Percentiles rank a stretch among this genome's conserved stretches.
phyloP scores from a whole-genome alignment of 139 green algal species.

The Coelastrella sp. region DNA sequence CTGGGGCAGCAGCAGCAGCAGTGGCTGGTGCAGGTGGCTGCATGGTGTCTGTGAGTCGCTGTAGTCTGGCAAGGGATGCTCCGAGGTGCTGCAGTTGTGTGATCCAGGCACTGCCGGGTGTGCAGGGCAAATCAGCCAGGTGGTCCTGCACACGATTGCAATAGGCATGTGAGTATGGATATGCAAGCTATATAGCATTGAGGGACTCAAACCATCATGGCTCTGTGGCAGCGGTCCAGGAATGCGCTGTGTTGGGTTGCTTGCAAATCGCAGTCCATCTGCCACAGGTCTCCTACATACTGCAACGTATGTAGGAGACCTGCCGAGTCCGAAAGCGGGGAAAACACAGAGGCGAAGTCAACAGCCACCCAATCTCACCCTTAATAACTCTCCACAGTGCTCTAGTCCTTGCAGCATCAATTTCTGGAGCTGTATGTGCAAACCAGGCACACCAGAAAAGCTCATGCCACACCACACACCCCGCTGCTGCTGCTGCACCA shows the following conservation, averaged over 20 bases:
- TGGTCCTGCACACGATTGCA: slow-evolving; percentile 1
- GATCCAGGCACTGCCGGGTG: slow-evolving; percentile 32
- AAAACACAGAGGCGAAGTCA: no score
- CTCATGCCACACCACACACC: neutral
- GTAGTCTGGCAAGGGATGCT: slow-evolving; percentile 1
- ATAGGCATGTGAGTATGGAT: neutral
- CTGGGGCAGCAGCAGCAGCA: neutral
- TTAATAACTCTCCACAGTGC: neutral
- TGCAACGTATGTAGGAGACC: no score
- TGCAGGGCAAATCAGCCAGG: neutral
- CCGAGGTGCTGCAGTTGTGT: slow-evolving; percentile 37
- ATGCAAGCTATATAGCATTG: no score
- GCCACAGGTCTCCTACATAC: no score
- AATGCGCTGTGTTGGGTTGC: no score
- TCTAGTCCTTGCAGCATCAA: slow-evolving; percentile 3
- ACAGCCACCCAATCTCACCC: neutral
- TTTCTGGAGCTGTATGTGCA: slow-evolving; percentile 20
- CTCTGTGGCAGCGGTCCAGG: no score
- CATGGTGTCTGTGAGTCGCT: neutral
- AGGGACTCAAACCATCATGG: no score
- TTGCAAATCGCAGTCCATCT: no score
- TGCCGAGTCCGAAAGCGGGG: no score
- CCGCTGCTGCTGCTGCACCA: slow-evolving; percentile 7
- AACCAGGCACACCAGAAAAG: slow-evolving; percentile 2
- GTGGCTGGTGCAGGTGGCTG: neutral